Evolutionary conservation across 2,329 filamentous ascomycete genomes (phyloP), one percentile per base, ranked within the genome.

Genomic region (Alternaria solani): DNA sequence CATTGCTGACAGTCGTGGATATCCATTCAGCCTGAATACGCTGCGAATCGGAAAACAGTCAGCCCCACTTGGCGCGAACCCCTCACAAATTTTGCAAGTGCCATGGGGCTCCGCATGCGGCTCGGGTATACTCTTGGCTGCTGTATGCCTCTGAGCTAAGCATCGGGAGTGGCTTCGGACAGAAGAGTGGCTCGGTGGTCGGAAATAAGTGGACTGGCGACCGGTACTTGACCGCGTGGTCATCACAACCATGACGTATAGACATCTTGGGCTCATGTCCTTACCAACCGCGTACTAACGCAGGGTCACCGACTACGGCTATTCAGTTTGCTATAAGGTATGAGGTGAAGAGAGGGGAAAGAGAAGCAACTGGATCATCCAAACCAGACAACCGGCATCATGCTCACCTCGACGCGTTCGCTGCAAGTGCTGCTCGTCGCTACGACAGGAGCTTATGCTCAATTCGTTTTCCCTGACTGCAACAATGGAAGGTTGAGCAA

Each of bases 401-500:
- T 70, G 68, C 51, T 57, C 16, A 63, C 51, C 20, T 57, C 56
- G 26, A 52, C 51, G 25, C 56, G 48, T 28, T 66, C 46, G 14
- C 44, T 69, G 3, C 52, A 51, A 39, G 46, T 54, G 16, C 25
- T 66, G 25, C 42, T 65, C 11, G 62, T 55, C 46, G 61, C 59
- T 54, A 59, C 59, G 7, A 63, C 53, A 18, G 63, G 66, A 38
- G 68, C 61, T 12, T 64, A 62, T 38, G 71, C 68, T 18, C 58
- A 59, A 23, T 51, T 18, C 18, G 18, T 68, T 3, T 85, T 85
- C 59, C 85, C 85, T 1, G 84, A 86, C 63, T 87, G 85, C 64
- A 67, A 69, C 8, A 82, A 81, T 71, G 84, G 84, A 0, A 85
- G 84, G 0, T 70, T 86, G 42, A 81, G 76, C 48, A 80, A 81